A percentile compares a stretch with the other conserved stretches of the same genome.
These are phyloP conservation scores for Trichoderma oligosporum DNA, from an alignment of 2,329 filamentous ascomycete species.

Conservation along the genomic window DNA sequence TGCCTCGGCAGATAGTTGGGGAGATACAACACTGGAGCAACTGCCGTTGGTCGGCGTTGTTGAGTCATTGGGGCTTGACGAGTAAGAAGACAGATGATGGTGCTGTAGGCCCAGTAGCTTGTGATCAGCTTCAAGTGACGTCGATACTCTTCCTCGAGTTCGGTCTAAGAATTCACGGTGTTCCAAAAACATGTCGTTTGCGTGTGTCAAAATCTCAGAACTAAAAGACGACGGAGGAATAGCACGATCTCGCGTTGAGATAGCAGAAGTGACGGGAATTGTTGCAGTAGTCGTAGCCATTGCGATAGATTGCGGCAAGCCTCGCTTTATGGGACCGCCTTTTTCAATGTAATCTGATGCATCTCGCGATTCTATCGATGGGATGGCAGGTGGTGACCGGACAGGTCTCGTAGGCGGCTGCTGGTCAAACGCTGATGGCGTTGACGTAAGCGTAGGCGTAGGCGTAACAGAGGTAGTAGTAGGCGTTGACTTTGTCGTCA, in stretches of 20 bases:
- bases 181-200: slow-evolving; percentile 38
- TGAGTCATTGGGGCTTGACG: slow-evolving; percentile 30
- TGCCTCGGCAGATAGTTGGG: slow-evolving; percentile 17
- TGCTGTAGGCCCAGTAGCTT: slow-evolving; percentile 26
- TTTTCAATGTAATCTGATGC: slow-evolving; percentile 34
- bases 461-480: not conserved
- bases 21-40: slow-evolving; percentile 21
- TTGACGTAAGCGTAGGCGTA: no score
- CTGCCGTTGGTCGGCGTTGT: slow-evolving; percentile 25
- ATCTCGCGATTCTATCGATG: slow-evolving; percentile 29
- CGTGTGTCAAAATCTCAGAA: slow-evolving; percentile 31
- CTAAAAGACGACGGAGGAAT: slow-evolving; percentile 34
- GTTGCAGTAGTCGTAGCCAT: slow-evolving; percentile 33
- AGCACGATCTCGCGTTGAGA: slow-evolving; percentile 30
- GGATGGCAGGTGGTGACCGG: slow-evolving; percentile 3
- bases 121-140: slow-evolving; percentile 36
- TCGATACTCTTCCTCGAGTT: slow-evolving; percentile 30
- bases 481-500: not conserved
- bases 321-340: slow-evolving; percentile 38
- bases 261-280: slow-evolving; percentile 31
- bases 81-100: slow-evolving; percentile 24
- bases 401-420: not conserved
- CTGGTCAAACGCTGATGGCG: not conserved
- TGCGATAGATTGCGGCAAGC: slow-evolving; percentile 24
- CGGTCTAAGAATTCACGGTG: slow-evolving; percentile 33